Evolutionary conservation across 2,329 filamentous ascomycete genomes (phyloP).

Genomic region (Fusarium sp.): DNA sequence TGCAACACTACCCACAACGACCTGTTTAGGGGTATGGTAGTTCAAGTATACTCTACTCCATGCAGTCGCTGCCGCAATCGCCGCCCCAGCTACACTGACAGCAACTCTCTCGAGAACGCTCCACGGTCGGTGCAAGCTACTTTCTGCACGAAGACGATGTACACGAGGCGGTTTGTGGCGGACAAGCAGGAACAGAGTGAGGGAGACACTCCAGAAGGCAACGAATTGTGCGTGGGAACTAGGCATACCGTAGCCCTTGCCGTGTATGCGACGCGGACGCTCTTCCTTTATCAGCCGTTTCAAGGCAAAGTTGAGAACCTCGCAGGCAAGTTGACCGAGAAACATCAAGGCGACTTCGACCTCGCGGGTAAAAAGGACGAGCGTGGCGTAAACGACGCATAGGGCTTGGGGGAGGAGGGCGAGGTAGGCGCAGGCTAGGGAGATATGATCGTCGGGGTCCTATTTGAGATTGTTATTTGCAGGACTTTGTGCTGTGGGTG

Average conservation of each 20-base stretch:
- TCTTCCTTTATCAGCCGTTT: slow-evolving; percentile 95
- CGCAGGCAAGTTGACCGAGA: slow-evolving; percentile 88
- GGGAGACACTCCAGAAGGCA: slow-evolving; percentile 86
- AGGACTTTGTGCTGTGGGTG: neutral
- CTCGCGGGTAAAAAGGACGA: slow-evolving; percentile 92
- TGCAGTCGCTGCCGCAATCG: slow-evolving; percentile 74
- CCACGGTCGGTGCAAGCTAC: slow-evolving; percentile 57
- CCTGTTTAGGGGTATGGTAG: slow-evolving; percentile 91
- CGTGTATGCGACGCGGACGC: slow-evolving; percentile 82
- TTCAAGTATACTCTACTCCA: slow-evolving; percentile 88
- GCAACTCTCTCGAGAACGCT: slow-evolving; percentile 67
- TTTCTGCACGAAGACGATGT: neutral
- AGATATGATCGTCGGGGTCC: slow-evolving; percentile 87
- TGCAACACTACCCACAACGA: slow-evolving; percentile 78
- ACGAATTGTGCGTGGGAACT: slow-evolving; percentile 94
- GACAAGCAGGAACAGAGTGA: slow-evolving; percentile 84
- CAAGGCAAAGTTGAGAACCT: slow-evolving; percentile 86
- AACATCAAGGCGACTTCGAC: slow-evolving; percentile 91
- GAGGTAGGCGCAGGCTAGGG: slow-evolving; percentile 90
- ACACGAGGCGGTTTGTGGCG: slow-evolving; percentile 71
- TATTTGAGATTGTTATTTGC: slow-evolving; percentile 49
- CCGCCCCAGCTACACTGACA: slow-evolving; percentile 63
- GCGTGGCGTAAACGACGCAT: slow-evolving; percentile 86
- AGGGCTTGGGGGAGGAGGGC: slow-evolving; percentile 93
- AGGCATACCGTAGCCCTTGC: slow-evolving; percentile 98